Percentiles rank a stretch among this genome's conserved stretches.
Evolutionary conservation across 208 protist species (phyloP).

Genomic region (Trypanosoma conorhini): DNA sequence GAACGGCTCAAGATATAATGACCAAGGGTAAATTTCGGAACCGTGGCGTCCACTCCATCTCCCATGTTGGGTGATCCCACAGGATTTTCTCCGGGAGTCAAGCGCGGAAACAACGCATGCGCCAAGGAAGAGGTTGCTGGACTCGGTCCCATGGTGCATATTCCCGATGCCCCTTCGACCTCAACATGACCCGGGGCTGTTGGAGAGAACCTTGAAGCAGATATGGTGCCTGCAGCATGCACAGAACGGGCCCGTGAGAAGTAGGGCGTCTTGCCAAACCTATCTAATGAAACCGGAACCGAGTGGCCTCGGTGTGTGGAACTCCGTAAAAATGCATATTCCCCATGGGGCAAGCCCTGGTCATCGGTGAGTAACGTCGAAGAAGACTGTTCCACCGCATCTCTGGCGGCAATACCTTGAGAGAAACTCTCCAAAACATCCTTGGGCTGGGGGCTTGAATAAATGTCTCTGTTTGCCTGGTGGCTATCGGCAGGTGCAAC

Average conservation of each 20-base stretch:
- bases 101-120: neutral
- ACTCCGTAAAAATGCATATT: neutral
- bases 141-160: neutral
- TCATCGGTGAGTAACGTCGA: neutral
- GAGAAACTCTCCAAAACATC: neutral
- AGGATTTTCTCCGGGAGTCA: neutral
- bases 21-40: neutral
- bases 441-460: neutral
- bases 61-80: neutral
- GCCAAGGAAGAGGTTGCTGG: neutral
- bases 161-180: neutral
- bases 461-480: neutral
- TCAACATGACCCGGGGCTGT: neutral
- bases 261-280: neutral
- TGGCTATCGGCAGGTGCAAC: neutral
- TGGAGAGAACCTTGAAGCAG: neutral
- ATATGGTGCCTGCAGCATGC: neutral
- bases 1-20: constrained; percentile 1
- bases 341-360: neutral
- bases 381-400: neutral
- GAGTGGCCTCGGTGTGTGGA: neutral
- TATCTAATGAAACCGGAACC: neutral
- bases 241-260: neutral
- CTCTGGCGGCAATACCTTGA: neutral
- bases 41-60: neutral